Conservation (phyloP, 1,284 basidiomycete species). For the Cutaneotrichosporon curvatum region DNA sequence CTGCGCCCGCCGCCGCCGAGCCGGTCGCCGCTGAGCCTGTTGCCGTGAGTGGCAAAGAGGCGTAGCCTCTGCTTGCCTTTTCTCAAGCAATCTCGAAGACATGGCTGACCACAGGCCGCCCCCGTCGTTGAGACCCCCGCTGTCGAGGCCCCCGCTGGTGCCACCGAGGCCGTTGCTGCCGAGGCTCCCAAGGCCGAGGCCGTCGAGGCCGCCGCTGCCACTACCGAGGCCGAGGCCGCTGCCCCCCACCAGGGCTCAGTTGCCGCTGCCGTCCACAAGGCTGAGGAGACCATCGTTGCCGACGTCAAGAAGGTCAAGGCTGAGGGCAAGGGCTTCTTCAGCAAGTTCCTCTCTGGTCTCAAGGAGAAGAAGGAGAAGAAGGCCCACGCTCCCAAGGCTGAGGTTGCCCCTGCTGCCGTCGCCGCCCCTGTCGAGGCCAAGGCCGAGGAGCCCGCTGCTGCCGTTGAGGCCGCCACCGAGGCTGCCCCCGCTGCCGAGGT, state of each 20-base stretch:
- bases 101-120: no score
- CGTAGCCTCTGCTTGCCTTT: neutral
- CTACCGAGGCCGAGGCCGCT: constrained; percentile 12
- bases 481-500: constrained; percentile 14
- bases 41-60: neutral
- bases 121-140: constrained; percentile 51
- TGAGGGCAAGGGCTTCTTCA: constrained; percentile 19
- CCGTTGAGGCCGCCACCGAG: constrained; percentile 12
- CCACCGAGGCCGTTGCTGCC: constrained; percentile 17
- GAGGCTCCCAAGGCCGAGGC: constrained; percentile 3
- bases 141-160: constrained; percentile 35
- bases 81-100: no score
- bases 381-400: constrained; percentile 9
- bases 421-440: constrained; percentile 12
- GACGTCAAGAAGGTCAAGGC: constrained; percentile 15
- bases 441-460: constrained; percentile 13
- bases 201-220: constrained; percentile 10
- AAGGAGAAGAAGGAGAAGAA: constrained; percentile 18
- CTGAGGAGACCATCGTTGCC: constrained; percentile 18
- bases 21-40: neutral
- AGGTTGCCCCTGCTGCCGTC: constrained; percentile 6
- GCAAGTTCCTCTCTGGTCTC: constrained; percentile 13
- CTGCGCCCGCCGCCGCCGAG: no score
- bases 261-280: neutral
- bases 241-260: neutral